Base-by-base conservation (phyloP, 225 moss, liverwort and hornwort genomes). In the Takakia lepidozioides region DNA sequence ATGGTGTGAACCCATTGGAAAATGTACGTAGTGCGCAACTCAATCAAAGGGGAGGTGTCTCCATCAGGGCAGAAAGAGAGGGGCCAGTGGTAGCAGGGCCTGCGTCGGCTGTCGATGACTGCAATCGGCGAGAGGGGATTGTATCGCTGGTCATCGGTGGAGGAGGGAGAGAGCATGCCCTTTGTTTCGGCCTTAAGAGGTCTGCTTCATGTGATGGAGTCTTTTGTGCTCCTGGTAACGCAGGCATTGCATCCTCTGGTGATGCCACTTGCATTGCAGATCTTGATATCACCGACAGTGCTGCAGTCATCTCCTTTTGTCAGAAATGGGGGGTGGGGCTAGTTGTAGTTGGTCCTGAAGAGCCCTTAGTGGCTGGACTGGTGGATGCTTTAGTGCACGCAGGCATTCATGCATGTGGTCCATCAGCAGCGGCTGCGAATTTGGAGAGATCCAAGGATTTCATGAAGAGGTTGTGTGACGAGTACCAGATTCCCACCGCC, bases 361-460 rank as follows among this genome's bases (percentile, higher is more conserved):
- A 83, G 20, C 93, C 93, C 39, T 74, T 93, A 0, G 84, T 93
- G 8, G 58, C 79, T 5, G 93, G 93, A 19, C 39, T 89, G 35
- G 93, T 89, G 3, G 89, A 93, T 50, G 86, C 84, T 48, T 64
- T 93, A 26, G 45, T 7, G 13, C 71, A 66, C 8, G 67, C 37
- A 8, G 79, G 93, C 3, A 82, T 84, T 22, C 71, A 66, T 10
- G 84, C 84, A 1, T 93, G 89, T 52, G 93, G 86, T 2, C 93
- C 93, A 7, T 84, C 86, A 3, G 65, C 86, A 3, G 76, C 67
- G 25, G 89, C 93, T 2, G 93, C 93, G 16, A 62, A 65, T 6
- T 67, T 93, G 54, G 93, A 93, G 57, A 86, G 93, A 29, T 93
- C 89, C 11, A 93, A 93, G 71, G 71, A 81, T 57, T 93, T 93